Evolutionary conservation across 2,329 filamentous ascomycete genomes (phyloP).

Genomic region (Xylariaceae sp.): DNA sequence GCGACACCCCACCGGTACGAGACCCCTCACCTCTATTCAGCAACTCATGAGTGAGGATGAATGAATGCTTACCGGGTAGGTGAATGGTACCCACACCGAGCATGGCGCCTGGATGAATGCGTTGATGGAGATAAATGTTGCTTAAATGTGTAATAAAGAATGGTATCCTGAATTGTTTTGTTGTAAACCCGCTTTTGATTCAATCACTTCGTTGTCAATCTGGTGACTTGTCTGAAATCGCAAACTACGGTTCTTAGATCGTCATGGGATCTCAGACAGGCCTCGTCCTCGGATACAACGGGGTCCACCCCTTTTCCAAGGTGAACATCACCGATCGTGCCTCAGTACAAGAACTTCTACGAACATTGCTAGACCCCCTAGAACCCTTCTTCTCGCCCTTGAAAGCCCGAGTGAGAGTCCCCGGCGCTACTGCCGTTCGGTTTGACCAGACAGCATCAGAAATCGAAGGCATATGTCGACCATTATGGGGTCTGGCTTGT

Average conservation of each 20-base stretch:
- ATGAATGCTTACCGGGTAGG: background rate
- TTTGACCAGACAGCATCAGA: slow-evolving; percentile 75
- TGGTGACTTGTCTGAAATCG: background rate
- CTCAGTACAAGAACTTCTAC: slow-evolving; percentile 57
- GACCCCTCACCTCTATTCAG: slow-evolving; percentile 26
- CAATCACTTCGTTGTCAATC: background rate
- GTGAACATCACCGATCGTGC: slow-evolving; percentile 46
- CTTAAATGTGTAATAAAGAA: background rate
- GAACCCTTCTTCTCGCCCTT: slow-evolving; percentile 65
- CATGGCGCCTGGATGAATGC: slow-evolving; percentile 9
- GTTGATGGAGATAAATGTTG: background rate
- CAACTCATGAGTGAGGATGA: background rate
- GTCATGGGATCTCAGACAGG: slow-evolving; percentile 30
- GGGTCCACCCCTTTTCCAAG: slow-evolving; percentile 51
- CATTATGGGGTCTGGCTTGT: slow-evolving; percentile 69
- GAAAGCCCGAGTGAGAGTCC: slow-evolving; percentile 60
- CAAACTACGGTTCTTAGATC: background rate
- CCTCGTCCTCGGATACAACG: slow-evolving; percentile 47
- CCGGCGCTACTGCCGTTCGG: slow-evolving; percentile 65
- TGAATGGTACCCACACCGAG: slow-evolving; percentile 4
- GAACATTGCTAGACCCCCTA: slow-evolving; percentile 63
- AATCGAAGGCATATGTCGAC: slow-evolving; percentile 69
- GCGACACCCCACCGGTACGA: slow-evolving; percentile 11
- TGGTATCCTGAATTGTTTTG: background rate
- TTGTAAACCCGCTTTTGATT: background rate